These are phyloP conservation scores for Oleoguttula mirabilis DNA, from an alignment of 495 filamentous ascomycete genomes.

Conservation along the genomic window DNA sequence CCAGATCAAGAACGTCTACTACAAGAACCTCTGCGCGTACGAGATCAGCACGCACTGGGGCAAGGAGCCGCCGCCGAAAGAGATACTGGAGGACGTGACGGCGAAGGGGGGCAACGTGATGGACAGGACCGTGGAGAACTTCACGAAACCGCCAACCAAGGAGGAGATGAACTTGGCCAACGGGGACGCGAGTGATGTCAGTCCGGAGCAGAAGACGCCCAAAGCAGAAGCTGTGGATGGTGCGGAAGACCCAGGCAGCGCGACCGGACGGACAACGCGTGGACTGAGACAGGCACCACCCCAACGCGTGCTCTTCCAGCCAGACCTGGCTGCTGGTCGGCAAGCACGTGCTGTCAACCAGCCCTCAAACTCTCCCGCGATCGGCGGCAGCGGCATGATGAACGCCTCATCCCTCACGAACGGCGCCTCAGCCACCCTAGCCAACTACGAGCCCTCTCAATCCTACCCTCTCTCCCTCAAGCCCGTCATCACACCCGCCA, in stretches of 20 bases:
- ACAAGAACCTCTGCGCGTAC: slow-evolving; percentile 69
- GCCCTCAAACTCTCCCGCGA: slow-evolving; percentile 35
- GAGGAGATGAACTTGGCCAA: slow-evolving; percentile 28
- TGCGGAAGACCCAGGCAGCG: slow-evolving; percentile 47
- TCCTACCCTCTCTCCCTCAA: slow-evolving; percentile 48
- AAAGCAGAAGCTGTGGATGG: slow-evolving; percentile 49
- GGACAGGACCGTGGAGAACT: slow-evolving; percentile 67
- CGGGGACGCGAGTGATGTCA: slow-evolving; percentile 26
- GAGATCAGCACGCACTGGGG: slow-evolving; percentile 61
- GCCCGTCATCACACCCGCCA: slow-evolving; percentile 57
- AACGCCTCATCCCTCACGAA: slow-evolving; percentile 17
- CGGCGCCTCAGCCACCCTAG: slow-evolving; percentile 40
- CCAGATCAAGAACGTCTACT: slow-evolving; percentile 67
- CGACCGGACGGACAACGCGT: slow-evolving; percentile 47
- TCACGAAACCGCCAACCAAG: slow-evolving; percentile 31
- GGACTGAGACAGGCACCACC: slow-evolving; percentile 66
- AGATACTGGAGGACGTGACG: slow-evolving; percentile 64
- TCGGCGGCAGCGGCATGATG: slow-evolving; percentile 18
- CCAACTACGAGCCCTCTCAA: slow-evolving; percentile 47
- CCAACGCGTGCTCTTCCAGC: slow-evolving; percentile 69
- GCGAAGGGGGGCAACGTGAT: slow-evolving; percentile 65
- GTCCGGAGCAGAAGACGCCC: slow-evolving; percentile 49
- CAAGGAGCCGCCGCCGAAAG: slow-evolving; percentile 65
- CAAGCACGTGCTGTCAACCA: slow-evolving; percentile 46
- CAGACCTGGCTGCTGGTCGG: slow-evolving; percentile 50